Evolutionary conservation across 1,284 basidiomycete species (phyloP), one percentile per base, ranked within the genome.

Genomic region (Porphyrellus sp.): DNA sequence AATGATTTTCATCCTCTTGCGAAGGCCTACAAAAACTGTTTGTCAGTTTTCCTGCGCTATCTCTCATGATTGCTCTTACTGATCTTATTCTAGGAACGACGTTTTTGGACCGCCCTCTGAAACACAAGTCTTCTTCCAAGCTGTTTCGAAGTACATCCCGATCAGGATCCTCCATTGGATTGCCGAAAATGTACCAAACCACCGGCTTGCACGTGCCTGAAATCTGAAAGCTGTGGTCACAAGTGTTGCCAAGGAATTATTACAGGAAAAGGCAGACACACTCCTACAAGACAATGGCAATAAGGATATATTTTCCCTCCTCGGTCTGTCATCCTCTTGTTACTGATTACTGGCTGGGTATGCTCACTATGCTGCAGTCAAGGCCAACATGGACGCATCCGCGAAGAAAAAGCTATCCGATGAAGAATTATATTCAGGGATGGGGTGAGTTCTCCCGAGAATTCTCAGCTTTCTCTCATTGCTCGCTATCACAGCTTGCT

Each of bases 361-460:
- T 12, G 20, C 27, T 59, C 11, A 62, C 46, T 9, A 23, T 21
- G n/a, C 33, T 25, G 0, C 37, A 82, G 82, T 82, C 27, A 76
- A 74, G 58, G 81, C 80, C 4, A 83, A 83, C 58, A 68, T 69
- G 35, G 74, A 75, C 5, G 72, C 77, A 49, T 63, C 75, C 15
- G 72, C 71, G 37, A 74, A 69, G 51, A 66, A 63, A 11, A 69
- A 70, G 46, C 64, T 85, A 47, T 74, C 59, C 8, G 75, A 81
- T 13, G 73, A 76, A 28, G 83, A 41, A 25, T 9, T 41, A 16
- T 41, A 41, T 28, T 24, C 39, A 3, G n/a, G 13, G 25, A 41
- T 41, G 39, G n/a, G 39, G 39, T 28, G 25, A 3, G 39, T 40
- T 40, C 8, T 25, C 6, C n/a, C n/a, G n/a, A n/a, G n/a, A n/a